Base-by-base conservation (phyloP, 768 basidiomycete species). In the Amanita brunnescens region DNA sequence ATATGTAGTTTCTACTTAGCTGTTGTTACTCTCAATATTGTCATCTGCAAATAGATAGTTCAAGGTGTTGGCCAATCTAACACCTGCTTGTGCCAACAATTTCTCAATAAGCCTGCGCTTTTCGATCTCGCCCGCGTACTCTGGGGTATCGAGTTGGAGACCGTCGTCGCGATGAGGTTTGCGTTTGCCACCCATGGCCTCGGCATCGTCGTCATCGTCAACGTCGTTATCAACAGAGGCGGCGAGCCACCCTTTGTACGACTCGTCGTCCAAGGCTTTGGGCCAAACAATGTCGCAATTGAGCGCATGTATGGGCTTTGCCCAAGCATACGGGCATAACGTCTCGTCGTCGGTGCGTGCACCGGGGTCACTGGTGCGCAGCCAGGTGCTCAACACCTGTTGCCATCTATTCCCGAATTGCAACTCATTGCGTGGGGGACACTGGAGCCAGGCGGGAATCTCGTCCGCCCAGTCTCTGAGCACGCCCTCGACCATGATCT, bases 271-370 rank as follows among this genome's bases (percentile, higher is more conserved):
- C 39, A 91, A 75, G 52, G 74, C 83, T 49, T 69, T 64, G 0
- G 93, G 91, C 84, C 89, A 93, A 5, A 87, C 76, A 49, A 91
- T 64, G 5, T 82, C 77, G 70, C 93, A 95, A 68, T 92, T 92
- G 56, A 95, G 76, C 42, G 70, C 60, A 60, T 91, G 85, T 50
- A 87, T 74, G 0, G 82, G 77, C 52, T 77, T 67, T 0, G 84
- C 79, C 92, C 92, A 96, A 40, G 77, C 70, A 59, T 82, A 84
- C 0, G 92, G 91, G 61, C 91, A 93, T 20, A 90, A 64, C 1
- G 67, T 60, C 9, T 67, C 73, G 59, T 84, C 80, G 62, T 87
- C 85, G 4, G 63, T 71, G 23, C 63, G 58, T 16, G 24, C 42
- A 3, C 51, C 57, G 16, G 53, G 50, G 39, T 48, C 56, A 9